Conservation (phyloP, 108 stramenopile genomes). For the Nitzschia putrida region DNA sequence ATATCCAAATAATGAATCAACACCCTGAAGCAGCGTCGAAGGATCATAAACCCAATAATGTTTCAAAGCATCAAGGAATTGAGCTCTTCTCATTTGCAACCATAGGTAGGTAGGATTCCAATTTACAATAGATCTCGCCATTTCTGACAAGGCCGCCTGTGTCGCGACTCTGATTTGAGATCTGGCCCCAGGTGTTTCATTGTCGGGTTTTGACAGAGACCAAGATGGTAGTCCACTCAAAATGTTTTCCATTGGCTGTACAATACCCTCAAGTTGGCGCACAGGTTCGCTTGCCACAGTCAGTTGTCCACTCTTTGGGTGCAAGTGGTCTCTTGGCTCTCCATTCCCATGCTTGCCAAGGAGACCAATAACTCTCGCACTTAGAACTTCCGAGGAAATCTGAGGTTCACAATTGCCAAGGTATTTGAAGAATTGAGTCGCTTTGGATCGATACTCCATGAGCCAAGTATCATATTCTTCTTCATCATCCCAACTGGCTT, state of each 20-base stretch:
- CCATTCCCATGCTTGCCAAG: conserved; percentile 68
- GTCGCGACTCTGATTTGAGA: conserved; percentile 50
- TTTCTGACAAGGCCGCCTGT: conserved; percentile 56
- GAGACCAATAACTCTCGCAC: conserved; percentile 46
- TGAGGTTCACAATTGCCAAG: conserved; percentile 66
- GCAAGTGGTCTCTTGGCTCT: conserved; percentile 64
- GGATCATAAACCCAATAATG: conserved; percentile 84
- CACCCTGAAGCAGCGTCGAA: conserved; percentile 69
- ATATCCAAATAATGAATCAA: conserved; percentile 72
- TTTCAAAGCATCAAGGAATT: conserved; percentile 66
- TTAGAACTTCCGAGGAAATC: conserved; percentile 52
- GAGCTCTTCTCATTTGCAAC: conserved; percentile 75
- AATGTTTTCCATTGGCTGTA: conserved; percentile 78
- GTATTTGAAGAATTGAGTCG: conserved; percentile 71
- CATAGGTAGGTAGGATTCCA: conserved; percentile 82
- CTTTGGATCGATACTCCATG: conserved; percentile 70
- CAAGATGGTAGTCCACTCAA: conserved; percentile 72
- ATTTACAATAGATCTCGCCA: conserved; percentile 60
- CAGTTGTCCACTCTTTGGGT: conserved; percentile 65
- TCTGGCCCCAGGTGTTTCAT: conserved; percentile 4
- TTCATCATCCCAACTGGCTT: conserved; percentile 82
- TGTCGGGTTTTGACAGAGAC: conserved; percentile 46
- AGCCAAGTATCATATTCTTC: conserved; percentile 80
- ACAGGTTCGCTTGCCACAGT: conserved; percentile 69
- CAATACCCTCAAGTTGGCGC: conserved; percentile 69